Base-by-base conservation (phyloP, 768 basidiomycete genomes). In the Tricholoma matsutake region DNA sequence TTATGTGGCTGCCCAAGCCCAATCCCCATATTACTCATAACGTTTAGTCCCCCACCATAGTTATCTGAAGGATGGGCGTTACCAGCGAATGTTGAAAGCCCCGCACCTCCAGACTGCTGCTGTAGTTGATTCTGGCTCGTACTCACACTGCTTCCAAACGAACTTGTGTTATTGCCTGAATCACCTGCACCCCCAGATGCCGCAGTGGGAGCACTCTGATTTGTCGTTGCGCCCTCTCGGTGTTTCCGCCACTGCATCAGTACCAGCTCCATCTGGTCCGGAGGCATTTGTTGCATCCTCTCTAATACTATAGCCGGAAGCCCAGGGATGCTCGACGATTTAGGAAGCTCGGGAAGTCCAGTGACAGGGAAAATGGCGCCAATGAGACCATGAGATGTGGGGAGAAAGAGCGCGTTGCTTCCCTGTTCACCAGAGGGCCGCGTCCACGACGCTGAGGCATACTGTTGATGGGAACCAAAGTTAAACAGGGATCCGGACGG, bases 321-420 rank as follows among this genome's bases (percentile, higher is more conserved):
- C 16, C 16, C 51, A 9, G 28, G 16, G 31, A 10, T 13, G 9
- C 10, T 32, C 29, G 31, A 32, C 18, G 51, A 31, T 75, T 76
- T 4, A 81, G 82, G 56, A 60, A 83, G 68, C 58, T 82, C 81
- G 0, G 86, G 84, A 41, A 87, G 70, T 6, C 84, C 85, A 0
- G 75, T 79, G 9, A 75, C 34, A 6, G 80, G 78, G 70, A 86
- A 88, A 61, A 83, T 75, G 0, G 79, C 79, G 20, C 79, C 85
- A 2, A 71, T 69, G n/a, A 86, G 70, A 20, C 63, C 63, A 6
- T 61, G 63, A 6, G 63, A 57, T 13, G 65, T 63, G 16, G 75
- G 70, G 61, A 87, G 83, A 20, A 87, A 69, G 10, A 87, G 67
- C 1, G 81, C 73, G 47, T 81, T 82, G 25, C 75, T 76, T 29